Percentiles rank a stretch among this genome's conserved stretches.
phyloP scores from a whole-genome alignment of 2,329 filamentous ascomycete species.

The Ascocoryne sarcoides region DNA sequence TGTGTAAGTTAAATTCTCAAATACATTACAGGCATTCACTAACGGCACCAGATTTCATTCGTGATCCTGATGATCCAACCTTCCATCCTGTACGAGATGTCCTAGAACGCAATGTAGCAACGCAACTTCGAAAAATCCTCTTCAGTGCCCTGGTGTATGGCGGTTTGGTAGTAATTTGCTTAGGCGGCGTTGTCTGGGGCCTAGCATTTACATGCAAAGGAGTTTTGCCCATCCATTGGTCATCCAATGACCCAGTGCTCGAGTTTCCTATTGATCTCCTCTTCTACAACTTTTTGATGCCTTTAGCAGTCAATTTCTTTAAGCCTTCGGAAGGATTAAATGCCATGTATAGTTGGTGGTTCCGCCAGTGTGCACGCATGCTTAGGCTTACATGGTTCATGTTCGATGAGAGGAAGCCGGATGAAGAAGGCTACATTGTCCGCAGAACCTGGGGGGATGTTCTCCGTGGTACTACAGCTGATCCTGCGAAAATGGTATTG shows the following conservation, averaged over 20 bases:
- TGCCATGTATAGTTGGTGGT: slow-evolving; percentile 92
- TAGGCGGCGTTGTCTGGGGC: slow-evolving; percentile 95
- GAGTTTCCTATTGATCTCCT: slow-evolving; percentile 92
- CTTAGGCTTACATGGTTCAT: slow-evolving; percentile 86
- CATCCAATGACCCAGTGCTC: slow-evolving; percentile 81
- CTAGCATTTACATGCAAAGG: slow-evolving; percentile 57
- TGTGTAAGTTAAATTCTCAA: slow-evolving; percentile 53
- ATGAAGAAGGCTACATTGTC: slow-evolving; percentile 69
- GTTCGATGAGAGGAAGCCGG: slow-evolving; percentile 70
- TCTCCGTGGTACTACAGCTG: slow-evolving; percentile 35
- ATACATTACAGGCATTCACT: slow-evolving; percentile 18
- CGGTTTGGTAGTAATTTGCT: slow-evolving; percentile 80
- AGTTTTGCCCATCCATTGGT: slow-evolving; percentile 87
- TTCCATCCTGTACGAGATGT: slow-evolving; percentile 98
- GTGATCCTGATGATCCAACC: slow-evolving; percentile 94
- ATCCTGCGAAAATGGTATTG: slow-evolving; percentile 12
- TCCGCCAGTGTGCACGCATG: slow-evolving; percentile 71
- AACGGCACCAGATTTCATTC: slow-evolving; percentile 68
- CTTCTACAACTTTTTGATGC: slow-evolving; percentile 96
- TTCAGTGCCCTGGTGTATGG: slow-evolving; percentile 96
- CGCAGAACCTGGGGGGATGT: slow-evolving; percentile 51
- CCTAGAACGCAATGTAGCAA: slow-evolving; percentile 82
- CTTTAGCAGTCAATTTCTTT: slow-evolving; percentile 73
- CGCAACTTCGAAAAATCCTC: slow-evolving; percentile 89
- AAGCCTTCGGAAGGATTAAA: slow-evolving; percentile 79